phyloP scores from a whole-genome alignment of 2,329 filamentous ascomycete genomes.

The Stylonectria norvegica region DNA sequence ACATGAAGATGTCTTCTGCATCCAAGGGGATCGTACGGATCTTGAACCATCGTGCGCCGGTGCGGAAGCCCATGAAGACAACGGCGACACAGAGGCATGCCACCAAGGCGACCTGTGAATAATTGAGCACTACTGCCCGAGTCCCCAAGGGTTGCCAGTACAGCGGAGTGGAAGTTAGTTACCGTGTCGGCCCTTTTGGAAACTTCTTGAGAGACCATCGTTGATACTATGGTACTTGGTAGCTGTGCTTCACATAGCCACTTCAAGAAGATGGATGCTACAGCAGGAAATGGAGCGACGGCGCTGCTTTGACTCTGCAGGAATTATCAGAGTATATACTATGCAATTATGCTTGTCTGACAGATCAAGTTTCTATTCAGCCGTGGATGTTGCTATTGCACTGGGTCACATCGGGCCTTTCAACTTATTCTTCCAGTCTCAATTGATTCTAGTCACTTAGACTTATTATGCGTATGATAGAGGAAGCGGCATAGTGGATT shows the following conservation, averaged over 20 bases:
- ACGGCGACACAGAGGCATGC: conserved; percentile 12
- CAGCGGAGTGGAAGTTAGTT: neutral
- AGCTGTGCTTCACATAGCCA: no score
- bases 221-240: conserved; percentile 1
- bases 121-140: neutral
- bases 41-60: conserved; percentile 16
- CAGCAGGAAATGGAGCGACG: no score
- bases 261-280: no score
- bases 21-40: conserved; percentile 9
- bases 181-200: conserved; percentile 11
- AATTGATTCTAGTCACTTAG: neutral
- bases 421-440: neutral
- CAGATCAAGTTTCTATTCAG: neutral
- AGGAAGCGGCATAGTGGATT: neutral
- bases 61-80: conserved; percentile 13
- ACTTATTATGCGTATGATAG: neutral
- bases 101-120: conserved; percentile 5
- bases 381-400: neutral
- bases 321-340: neutral
- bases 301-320: no score
- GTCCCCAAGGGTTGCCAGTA: neutral
- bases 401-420: neutral
- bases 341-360: neutral
- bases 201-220: conserved; percentile 13
- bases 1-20: conserved; percentile 18